phyloP scores from a whole-genome alignment of 2,329 filamentous ascomycete genomes.

The Alternaria brassicicola region DNA sequence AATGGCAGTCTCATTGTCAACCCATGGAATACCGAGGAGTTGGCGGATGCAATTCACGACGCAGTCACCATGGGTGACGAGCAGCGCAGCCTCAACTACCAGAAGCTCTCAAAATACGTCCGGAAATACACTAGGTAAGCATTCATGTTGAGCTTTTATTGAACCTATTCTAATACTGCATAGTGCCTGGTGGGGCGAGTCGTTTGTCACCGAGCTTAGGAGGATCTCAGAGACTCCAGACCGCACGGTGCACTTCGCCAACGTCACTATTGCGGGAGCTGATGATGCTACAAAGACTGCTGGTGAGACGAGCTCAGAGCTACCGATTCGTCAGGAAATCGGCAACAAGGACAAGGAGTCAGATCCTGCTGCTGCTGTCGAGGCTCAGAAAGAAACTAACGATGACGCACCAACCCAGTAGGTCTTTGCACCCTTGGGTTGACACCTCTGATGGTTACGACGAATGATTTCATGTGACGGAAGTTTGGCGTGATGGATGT shows the following conservation, averaged over 20 bases:
- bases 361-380: constrained; percentile 15
- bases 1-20: constrained; percentile 95
- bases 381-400: constrained; percentile 8
- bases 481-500: constrained; percentile 20
- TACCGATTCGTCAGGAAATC: background rate
- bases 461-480: constrained; percentile 19
- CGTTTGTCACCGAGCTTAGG: constrained; percentile 83
- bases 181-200: constrained; percentile 92
- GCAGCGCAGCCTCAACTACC: constrained; percentile 83
- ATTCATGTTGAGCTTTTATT: background rate
- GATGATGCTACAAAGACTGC: constrained; percentile 5
- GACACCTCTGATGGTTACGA: constrained; percentile 4
- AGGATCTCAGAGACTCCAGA: constrained; percentile 61
- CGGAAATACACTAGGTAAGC: constrained; percentile 87
- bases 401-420: constrained; percentile 7
- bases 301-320: constrained; percentile 3
- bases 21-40: constrained; percentile 97
- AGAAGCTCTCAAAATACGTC: constrained; percentile 91
- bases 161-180: constrained; percentile 24
- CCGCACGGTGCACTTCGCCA: constrained; percentile 51
- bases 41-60: constrained; percentile 91
- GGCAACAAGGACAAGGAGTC: constrained; percentile 23
- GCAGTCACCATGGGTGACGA: constrained; percentile 96
- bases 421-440: background rate
- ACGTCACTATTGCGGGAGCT: constrained; percentile 12